Conservation (phyloP, 2,329 filamentous ascomycete species). For the Fusarium hostae region DNA sequence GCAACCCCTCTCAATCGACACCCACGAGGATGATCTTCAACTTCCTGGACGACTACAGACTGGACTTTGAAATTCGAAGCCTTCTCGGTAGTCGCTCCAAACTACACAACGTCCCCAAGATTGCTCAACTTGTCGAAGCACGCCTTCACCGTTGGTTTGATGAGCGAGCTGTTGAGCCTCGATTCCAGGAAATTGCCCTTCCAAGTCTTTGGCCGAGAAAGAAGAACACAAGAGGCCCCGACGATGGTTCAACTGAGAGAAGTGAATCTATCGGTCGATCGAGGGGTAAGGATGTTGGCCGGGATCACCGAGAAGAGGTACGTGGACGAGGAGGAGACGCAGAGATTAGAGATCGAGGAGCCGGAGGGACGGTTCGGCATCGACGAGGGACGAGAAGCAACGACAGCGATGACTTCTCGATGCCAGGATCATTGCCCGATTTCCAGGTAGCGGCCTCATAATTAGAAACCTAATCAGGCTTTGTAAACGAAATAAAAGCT, state of each 20-base stretch:
- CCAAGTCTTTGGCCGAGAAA: conserved; percentile 87
- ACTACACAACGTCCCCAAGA: conserved; percentile 87
- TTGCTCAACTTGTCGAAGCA: conserved; percentile 83
- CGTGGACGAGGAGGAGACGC: conserved; percentile 60
- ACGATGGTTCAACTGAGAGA: conserved; percentile 63
- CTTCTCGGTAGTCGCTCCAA: conserved; percentile 82
- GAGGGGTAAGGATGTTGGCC: conserved; percentile 64
- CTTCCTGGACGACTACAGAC: conserved; percentile 87
- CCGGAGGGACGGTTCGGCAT: conserved; percentile 53
- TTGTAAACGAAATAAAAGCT: conserved; percentile 4
- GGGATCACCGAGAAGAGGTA: conserved; percentile 63
- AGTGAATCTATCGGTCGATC: conserved; percentile 61
- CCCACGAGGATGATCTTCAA: conserved; percentile 94
- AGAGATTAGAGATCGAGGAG: conserved; percentile 51
- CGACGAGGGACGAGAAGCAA: conserved; percentile 51
- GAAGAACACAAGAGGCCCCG: conserved; percentile 81
- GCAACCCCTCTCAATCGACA: conserved; percentile 66
- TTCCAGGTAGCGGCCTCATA: conserved; percentile 47
- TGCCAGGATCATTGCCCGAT: conserved; percentile 60
- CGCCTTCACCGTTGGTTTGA: conserved; percentile 89
- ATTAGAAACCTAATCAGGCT: conserved; percentile 9
- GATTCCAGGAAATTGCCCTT: conserved; percentile 87
- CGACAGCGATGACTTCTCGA: conserved; percentile 55
- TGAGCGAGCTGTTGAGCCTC: conserved; percentile 84
- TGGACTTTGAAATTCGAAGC: conserved; percentile 84